phyloP scores from a whole-genome alignment of 2,329 filamentous ascomycete genomes.

The Elsinoe australis region DNA sequence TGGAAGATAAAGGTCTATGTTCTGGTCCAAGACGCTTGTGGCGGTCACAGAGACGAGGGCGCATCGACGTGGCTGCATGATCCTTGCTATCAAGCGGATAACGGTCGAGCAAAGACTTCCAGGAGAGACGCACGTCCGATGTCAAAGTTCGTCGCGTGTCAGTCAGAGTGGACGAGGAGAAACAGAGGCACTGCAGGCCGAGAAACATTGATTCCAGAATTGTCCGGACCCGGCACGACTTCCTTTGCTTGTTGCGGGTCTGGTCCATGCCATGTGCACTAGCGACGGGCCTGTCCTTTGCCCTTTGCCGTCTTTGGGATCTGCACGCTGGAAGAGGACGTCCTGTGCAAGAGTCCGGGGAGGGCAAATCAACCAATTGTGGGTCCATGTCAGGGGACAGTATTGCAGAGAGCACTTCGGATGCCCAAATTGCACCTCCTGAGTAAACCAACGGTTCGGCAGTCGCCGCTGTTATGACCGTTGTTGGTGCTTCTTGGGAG shows the following conservation, averaged over 20 bases:
- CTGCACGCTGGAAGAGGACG: conserved; percentile 3
- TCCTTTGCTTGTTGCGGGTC: not conserved
- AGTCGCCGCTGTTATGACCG: conserved; percentile 4
- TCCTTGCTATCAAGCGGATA: conserved; percentile 8
- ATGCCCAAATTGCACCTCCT: conserved; percentile 8
- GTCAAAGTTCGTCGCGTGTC: not conserved
- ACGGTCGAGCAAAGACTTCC: not conserved
- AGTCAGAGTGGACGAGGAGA: not conserved
- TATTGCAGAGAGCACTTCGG: not conserved
- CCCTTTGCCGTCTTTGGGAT: not conserved
- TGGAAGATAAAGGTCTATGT: not conserved
- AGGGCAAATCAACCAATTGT: not conserved
- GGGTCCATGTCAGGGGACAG: not conserved
- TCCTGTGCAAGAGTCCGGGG: not conserved
- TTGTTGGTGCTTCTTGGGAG: not conserved
- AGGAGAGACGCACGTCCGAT: conserved; percentile 5
- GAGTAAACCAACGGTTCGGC: not conserved
- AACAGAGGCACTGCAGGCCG: conserved; percentile 3
- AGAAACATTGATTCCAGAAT: not conserved
- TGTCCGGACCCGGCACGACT: not conserved
- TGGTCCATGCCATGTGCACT: conserved; percentile 7
- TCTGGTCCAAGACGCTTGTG: conserved; percentile 2
- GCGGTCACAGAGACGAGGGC: not conserved
- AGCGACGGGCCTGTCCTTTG: conserved; percentile 9
- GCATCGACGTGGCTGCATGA: conserved; percentile 8